Percentiles rank a stretch among this genome's conserved stretches.
Evolutionary conservation across 306 rosid species (phyloP).

Genomic region (Vigna mungo): DNA sequence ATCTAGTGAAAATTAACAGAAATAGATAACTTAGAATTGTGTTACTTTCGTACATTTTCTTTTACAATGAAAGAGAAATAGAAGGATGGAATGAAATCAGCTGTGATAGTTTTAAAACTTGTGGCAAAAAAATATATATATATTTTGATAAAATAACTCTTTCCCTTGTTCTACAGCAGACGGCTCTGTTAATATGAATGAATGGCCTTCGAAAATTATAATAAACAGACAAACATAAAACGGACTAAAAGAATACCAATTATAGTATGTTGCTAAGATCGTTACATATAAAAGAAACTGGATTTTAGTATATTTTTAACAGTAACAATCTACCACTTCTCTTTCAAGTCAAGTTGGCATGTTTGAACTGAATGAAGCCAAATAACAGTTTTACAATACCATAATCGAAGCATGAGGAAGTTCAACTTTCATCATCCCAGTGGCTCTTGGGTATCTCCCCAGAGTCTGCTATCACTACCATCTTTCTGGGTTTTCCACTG

Average conservation of each 20-base stretch:
- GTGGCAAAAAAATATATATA: no score
- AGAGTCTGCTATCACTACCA: conserved; percentile 75
- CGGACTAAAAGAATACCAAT: conserved; percentile 19
- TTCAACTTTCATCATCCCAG: conserved; percentile 79
- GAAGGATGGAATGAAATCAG: neutral
- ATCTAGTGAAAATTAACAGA: neutral
- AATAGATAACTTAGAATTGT: neutral
- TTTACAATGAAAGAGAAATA: neutral
- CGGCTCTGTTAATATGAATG: conserved; percentile 4
- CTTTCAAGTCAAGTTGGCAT: conserved; percentile 27
- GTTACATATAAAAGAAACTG: conserved; percentile 9
- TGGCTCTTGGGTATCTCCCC: conserved; percentile 75
- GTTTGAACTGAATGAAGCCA: conserved; percentile 14
- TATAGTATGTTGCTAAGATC: conserved; percentile 23
- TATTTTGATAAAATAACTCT: neutral
- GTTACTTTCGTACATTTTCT: neutral
- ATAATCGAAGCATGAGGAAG: conserved; percentile 36
- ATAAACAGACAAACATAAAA: neutral
- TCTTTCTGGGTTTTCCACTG: conserved; percentile 91
- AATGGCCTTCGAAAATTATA: neutral
- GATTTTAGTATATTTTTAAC: neutral
- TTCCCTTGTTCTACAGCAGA: no score
- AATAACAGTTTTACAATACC: neutral
- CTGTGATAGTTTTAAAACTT: no score
- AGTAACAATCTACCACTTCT: conserved; percentile 35